Evolutionary conservation across 441 rosid species (phyloP).

Genomic region (Erodium moschatum): DNA sequence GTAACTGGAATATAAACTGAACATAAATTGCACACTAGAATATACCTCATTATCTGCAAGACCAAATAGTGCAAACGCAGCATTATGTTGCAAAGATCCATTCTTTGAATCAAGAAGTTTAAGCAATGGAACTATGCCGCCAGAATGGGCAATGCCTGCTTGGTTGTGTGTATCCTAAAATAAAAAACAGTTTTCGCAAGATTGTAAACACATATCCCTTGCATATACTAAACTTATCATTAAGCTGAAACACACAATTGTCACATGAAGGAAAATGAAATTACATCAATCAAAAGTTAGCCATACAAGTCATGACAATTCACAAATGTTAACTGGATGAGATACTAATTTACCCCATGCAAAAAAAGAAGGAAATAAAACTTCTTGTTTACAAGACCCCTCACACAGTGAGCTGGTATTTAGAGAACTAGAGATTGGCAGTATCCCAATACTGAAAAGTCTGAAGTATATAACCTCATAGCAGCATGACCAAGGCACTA

Average conservation of each 20-base stretch:
- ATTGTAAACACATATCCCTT: neutral
- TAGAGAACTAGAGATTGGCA: too few species aligned
- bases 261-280: neutral
- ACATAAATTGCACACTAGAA: neutral
- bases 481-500: too few species aligned
- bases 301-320: too few species aligned
- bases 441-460: too few species aligned
- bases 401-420: neutral
- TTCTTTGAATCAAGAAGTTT: constrained; percentile 51
- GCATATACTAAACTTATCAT: neutral
- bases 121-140: constrained; percentile 43
- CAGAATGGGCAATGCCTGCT: constrained; percentile 59
- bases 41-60: constrained; percentile 61
- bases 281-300: too few species aligned
- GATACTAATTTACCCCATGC: too few species aligned
- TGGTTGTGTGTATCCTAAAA: constrained; percentile 57
- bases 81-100: constrained; percentile 61
- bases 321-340: too few species aligned
- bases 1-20: neutral
- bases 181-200: constrained; percentile 9
- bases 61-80: constrained; percentile 59
- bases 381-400: neutral
- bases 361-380: neutral
- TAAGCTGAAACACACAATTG: neutral
- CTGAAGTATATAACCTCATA: too few species aligned